Conservation (phyloP, 331 rosid species). For the Acacia pycnantha region DNA sequence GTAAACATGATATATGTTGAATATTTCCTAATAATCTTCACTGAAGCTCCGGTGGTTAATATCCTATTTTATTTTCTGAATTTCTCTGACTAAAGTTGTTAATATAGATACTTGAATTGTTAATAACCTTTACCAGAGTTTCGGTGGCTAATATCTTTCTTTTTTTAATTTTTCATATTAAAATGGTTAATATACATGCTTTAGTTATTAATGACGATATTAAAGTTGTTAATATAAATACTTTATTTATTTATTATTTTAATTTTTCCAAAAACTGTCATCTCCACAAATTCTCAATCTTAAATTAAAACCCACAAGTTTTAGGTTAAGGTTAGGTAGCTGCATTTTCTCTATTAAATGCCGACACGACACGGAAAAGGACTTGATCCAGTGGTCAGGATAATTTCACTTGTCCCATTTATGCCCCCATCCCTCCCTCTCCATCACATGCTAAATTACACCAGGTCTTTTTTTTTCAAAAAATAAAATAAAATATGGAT, state of each 20-base stretch:
- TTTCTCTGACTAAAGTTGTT: too few species aligned
- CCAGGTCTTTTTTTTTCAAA: not conserved
- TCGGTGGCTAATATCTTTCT: too few species aligned
- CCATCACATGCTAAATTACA: not conserved
- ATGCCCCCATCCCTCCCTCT: not conserved
- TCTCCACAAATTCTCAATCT: slow-evolving; percentile 30
- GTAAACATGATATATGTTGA: too few species aligned
- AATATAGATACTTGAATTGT: too few species aligned
- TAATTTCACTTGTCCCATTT: not conserved
- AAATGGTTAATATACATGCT: too few species aligned
- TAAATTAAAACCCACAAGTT: slow-evolving; percentile 1
- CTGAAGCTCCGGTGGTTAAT: too few species aligned
- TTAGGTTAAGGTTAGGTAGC: not conserved
- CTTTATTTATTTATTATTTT: not conserved
- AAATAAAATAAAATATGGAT: not conserved
- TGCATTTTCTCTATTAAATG: slow-evolving; percentile 2
- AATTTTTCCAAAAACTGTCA: not conserved
- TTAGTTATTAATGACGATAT: too few species aligned
- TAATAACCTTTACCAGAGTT: too few species aligned
- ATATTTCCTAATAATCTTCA: too few species aligned
- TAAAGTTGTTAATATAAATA: too few species aligned
- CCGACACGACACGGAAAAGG: slow-evolving; percentile 12
- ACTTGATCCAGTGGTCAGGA: slow-evolving; percentile 14
- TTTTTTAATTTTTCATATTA: too few species aligned
- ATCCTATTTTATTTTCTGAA: too few species aligned